Conservation (phyloP, 225 moss, liverwort and hornwort genomes). For the Pseudoscleropodium purum region DNA sequence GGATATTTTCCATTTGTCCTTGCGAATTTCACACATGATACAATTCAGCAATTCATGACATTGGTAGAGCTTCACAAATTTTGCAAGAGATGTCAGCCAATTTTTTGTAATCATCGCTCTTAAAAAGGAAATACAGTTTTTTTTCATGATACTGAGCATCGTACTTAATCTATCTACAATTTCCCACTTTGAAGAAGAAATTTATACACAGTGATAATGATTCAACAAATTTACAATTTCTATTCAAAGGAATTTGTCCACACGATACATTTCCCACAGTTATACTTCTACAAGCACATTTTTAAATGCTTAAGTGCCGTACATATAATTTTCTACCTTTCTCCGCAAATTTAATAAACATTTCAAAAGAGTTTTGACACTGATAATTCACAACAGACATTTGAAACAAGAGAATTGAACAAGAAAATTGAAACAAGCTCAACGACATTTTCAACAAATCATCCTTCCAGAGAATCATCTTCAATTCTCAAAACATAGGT, state of each 20-base stretch:
- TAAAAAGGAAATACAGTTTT: accelerated
- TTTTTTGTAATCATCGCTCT: accelerated
- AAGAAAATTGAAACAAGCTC: neutral
- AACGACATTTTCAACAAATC: neutral
- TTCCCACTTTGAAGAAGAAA: neutral
- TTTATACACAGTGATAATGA: too few species aligned
- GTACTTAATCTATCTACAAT: accelerated
- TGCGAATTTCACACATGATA: neutral
- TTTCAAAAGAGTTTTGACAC: neutral
- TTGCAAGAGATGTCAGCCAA: too few species aligned
- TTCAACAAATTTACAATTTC: neutral
- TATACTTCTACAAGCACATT: too few species aligned
- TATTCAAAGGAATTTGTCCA: too few species aligned
- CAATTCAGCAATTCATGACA: too few species aligned
- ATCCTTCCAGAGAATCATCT: neutral
- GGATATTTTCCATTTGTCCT: neutral
- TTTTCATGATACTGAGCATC: accelerated
- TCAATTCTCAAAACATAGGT: neutral
- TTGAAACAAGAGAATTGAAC: neutral
- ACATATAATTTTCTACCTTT: too few species aligned
- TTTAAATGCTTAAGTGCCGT: accelerated
- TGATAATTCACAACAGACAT: neutral
- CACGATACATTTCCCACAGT: neutral
- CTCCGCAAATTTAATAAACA: neutral
- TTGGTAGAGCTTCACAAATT: neutral